Percentiles rank a stretch among this genome's conserved stretches.
Conservation (phyloP, 2,329 filamentous ascomycete genomes). For the Curvularia lunata region DNA sequence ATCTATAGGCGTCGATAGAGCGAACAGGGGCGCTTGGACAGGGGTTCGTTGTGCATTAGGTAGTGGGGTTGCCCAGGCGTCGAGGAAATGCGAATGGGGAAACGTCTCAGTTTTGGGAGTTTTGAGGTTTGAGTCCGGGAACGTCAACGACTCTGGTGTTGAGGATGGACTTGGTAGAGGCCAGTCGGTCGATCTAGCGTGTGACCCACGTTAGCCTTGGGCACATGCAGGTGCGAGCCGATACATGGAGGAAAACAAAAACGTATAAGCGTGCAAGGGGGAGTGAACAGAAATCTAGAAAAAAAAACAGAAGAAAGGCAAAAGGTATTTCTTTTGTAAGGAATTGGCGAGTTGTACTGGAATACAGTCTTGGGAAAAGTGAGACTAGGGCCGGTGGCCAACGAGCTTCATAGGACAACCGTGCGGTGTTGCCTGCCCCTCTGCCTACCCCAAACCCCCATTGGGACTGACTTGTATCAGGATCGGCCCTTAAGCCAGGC, state of each 20-base stretch:
- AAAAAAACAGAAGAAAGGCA: background rate
- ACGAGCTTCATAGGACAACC: conserved; percentile 37
- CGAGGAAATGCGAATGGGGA: conserved; percentile 56
- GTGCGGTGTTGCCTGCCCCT: conserved; percentile 48
- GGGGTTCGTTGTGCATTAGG: conserved; percentile 51
- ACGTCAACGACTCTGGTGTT: conserved; percentile 54
- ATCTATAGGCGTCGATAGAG: conserved; percentile 46
- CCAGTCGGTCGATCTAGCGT: conserved; percentile 55
- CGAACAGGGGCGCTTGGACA: conserved; percentile 50
- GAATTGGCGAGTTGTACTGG: conserved; percentile 21
- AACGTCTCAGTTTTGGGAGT: conserved; percentile 53
- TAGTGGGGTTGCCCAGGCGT: conserved; percentile 57
- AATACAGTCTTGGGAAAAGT: conserved; percentile 29
- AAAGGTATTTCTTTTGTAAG: conserved; percentile 11
- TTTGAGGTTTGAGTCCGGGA: conserved; percentile 50
- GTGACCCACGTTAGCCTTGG: conserved; percentile 44
- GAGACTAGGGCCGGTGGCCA: conserved; percentile 32
- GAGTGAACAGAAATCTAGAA: conserved; percentile 5
- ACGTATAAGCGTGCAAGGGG: conserved; percentile 15
- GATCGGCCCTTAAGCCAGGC: conserved; percentile 27
- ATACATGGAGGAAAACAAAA: conserved; percentile 11
- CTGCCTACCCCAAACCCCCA: conserved; percentile 37
- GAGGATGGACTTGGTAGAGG: conserved; percentile 58
- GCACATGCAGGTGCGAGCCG: conserved; percentile 29
- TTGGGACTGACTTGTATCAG: conserved; percentile 27